These are phyloP conservation scores for Dicorynia guianensis DNA, from an alignment of 306 rosid species.

Conservation along the genomic window DNA sequence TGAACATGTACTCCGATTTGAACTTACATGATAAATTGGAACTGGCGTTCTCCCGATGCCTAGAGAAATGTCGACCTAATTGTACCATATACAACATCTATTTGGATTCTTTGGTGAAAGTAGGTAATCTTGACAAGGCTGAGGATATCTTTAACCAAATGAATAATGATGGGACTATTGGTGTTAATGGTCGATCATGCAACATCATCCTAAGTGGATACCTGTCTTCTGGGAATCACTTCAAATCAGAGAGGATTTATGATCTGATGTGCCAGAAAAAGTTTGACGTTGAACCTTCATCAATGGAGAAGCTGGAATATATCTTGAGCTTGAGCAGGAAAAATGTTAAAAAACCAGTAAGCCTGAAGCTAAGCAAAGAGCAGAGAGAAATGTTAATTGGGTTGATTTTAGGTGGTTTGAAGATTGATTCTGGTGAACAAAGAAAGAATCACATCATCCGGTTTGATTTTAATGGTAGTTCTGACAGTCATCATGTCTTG, in stretches of 20 bases:
- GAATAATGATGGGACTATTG: conserved; percentile 60
- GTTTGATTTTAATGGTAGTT: conserved; percentile 68
- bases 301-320: conserved; percentile 76
- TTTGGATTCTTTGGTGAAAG: conserved; percentile 86
- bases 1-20: conserved; percentile 78
- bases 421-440: conserved; percentile 75
- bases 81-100: conserved; percentile 71
- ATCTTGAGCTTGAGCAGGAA: conserved; percentile 76
- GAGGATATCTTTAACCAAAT: conserved; percentile 72
- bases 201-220: conserved; percentile 83
- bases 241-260: conserved; percentile 78
- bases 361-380: conserved; percentile 80
- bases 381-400: conserved; percentile 91
- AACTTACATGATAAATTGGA: conserved; percentile 72
- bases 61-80: conserved; percentile 78
- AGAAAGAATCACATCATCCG: conserved; percentile 70
- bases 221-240: conserved; percentile 64
- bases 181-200: conserved; percentile 81
- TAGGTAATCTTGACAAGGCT: conserved; percentile 74
- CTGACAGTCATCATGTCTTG: conserved; percentile 56
- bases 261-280: conserved; percentile 78
- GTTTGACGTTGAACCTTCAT: conserved; percentile 70
- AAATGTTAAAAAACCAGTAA: conserved; percentile 59
- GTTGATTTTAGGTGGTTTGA: conserved; percentile 84
- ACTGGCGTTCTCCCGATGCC: conserved; percentile 69